Base-by-base conservation (phyloP, 1,284 basidiomycete species). In the Ustilago shanxiensis region DNA sequence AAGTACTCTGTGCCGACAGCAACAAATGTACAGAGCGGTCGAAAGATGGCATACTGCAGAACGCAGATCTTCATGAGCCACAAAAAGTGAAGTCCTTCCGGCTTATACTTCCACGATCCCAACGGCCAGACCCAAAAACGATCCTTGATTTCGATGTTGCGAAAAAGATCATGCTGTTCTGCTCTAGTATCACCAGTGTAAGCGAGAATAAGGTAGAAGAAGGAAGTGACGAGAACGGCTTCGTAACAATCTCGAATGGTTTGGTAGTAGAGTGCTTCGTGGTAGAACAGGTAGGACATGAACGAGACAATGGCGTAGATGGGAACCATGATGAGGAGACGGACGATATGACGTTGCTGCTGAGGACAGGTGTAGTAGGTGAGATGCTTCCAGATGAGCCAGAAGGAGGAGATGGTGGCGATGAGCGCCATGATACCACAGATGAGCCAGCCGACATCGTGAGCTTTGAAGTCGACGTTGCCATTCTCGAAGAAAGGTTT, bases 41-140 rank as follows among this genome's bases (percentile, higher is more conserved):
- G 88, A 35, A 92, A 84, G 54, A 93, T 89, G 85, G 91, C 92
- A 79, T 93, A 93, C 81, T 94, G 93, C n/a, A 93, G 87, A 11
- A 93, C 90, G 20, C 90, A 90, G 90, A 92, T 72, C 86, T 93
- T 93, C 90, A 92, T 92, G 53, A 92, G 84, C 83, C 92, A 92
- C 39, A 93, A 85, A 80, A 93, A 93, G 74, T 91, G 90, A 18
- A 93, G 85, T 0, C 50, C 50, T 26, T 54, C 31, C 0, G 92
- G 92, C 75, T 91, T 91, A 87, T 89, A 90, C 66, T 89, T 89
- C 61, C 92, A 86, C 66, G 88, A 90, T 0, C 90, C 88, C 3
- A 93, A 81, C 0, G 93, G 92, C 81, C 91, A 91, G 70, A 92
- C 88, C 92, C 93, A 93, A 69, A 89, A 90, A 68, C 88, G 87